Percentiles rank a stretch among this genome's conserved stretches.
phyloP scores from a whole-genome alignment of 139 green algal species.

The Edaphochlamys debaryana region DNA sequence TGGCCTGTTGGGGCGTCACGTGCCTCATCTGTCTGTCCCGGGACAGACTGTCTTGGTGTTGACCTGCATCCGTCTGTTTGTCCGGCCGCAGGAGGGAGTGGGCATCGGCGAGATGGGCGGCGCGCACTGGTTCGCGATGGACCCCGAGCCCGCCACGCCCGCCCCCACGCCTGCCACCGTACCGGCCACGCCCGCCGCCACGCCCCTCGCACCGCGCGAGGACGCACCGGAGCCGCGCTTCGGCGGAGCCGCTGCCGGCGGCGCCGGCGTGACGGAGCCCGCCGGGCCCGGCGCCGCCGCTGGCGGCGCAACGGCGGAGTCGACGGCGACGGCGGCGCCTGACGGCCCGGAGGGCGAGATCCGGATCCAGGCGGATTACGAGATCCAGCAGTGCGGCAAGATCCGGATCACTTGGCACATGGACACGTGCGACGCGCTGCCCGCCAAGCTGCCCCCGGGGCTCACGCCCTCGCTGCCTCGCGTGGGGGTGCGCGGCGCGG shows the following conservation, averaged over 20 bases:
- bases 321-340: too few relatives aligned
- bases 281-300: too few relatives aligned
- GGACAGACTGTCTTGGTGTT: too few relatives aligned
- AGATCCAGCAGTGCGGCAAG: constrained; percentile 46
- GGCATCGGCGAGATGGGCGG: constrained; percentile 76
- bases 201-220: too few relatives aligned
- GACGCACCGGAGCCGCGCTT: too few relatives aligned
- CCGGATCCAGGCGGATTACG: constrained; percentile 55
- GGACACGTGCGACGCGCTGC: constrained; percentile 72
- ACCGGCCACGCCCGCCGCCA: not conserved
- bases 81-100: constrained; percentile 42
- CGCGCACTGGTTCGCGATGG: constrained; percentile 69
- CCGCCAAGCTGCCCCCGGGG: constrained; percentile 53
- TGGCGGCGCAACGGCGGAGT: too few relatives aligned
- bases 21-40: too few relatives aligned
- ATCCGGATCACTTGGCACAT: constrained; percentile 70
- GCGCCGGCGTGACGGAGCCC: too few relatives aligned
- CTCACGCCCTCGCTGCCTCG: constrained; percentile 70
- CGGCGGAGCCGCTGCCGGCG: too few relatives aligned
- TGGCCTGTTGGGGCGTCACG: too few relatives aligned
- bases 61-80: too few relatives aligned
- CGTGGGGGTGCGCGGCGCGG: constrained; percentile 70
- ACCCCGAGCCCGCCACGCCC: not conserved
- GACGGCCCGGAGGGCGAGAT: constrained; percentile 49
- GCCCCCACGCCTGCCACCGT: not conserved